Percentiles rank a stretch among this genome's conserved stretches.
These are phyloP conservation scores for Kondoa subrosea DNA, from an alignment of 768 basidiomycete genomes.

Conservation along the genomic window DNA sequence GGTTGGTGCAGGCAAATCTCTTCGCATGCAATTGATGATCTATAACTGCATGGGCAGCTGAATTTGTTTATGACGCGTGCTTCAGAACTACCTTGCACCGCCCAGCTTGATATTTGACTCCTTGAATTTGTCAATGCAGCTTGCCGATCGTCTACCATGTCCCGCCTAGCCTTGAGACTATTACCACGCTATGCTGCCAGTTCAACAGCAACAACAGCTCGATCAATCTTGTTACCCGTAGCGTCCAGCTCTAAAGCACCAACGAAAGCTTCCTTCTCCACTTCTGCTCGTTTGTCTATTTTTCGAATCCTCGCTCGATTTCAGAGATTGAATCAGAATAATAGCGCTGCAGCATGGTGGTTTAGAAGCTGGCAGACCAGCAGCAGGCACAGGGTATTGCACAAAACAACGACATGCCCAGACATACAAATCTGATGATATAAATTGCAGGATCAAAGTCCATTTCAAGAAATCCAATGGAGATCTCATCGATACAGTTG, in stretches of 20 bases:
- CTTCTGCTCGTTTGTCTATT: background rate
- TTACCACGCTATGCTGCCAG: background rate
- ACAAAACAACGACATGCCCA: background rate
- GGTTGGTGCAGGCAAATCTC: too few species aligned
- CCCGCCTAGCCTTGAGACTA: background rate
- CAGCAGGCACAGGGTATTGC: background rate
- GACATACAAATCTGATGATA: too few species aligned
- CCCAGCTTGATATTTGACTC: too few species aligned
- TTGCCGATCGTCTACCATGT: background rate
- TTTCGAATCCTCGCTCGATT: background rate
- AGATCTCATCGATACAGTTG: conserved; percentile 61
- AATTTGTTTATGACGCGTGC: too few species aligned
- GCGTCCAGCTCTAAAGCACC: background rate
- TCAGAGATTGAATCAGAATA: background rate
- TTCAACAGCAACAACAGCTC: background rate
- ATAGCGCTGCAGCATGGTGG: background rate
- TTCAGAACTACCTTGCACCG: too few species aligned
- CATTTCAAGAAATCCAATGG: conserved; percentile 80
- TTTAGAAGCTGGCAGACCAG: background rate
- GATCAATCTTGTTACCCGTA: background rate
- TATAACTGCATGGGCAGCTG: too few species aligned
- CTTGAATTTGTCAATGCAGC: background rate
- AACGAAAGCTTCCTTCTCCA: background rate
- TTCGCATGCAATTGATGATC: too few species aligned
- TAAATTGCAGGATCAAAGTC: conserved; percentile 18